Evolutionary conservation across 192 early-diverging fungal genomes (phyloP), one percentile per base, ranked within the genome.

Genomic region (Coemansia sp.): DNA sequence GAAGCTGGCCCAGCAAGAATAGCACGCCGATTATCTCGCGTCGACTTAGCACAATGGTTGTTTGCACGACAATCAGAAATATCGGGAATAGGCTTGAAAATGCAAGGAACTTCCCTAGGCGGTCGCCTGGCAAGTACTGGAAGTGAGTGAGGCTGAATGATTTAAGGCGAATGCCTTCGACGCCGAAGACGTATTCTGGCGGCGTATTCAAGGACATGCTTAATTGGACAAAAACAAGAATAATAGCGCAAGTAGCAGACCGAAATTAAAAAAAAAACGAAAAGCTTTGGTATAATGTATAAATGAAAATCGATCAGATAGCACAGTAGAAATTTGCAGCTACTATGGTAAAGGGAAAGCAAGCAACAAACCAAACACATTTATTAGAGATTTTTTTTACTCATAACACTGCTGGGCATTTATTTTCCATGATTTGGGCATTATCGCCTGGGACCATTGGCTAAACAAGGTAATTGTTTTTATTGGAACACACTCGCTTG

Each of bases 111-210:
- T 53, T 62, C 3, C 78, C 78, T 7, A 81, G 14, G 25, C 36
- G 42, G 64, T 81, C 78, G 32, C 72, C 78, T 28, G 68, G 65
- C 55, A 54, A 56, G 64, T 81, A 81, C 50, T 75, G 78, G 25
- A 81, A 74, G 22, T 81, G 69, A 7, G 78, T 81, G 28, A 81
- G 60, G 2, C 67, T 64, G 45, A 81, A 65, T 20, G 78, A 60
- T 34, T 65, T 62, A 4, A 81, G 69, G 46, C 69, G 58, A 23
- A 3, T n/a, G 25, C 55, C 48, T 19, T 25, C 52, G 10, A 19
- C 39, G 35, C 29, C 20, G 28, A 54, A 18, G 11, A 29, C 52
- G 13, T 42, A 6, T 42, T 42, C 39, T 16, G 39, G 39, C 16
- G 39, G 39, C 16, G 14, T 42, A 42, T 16, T 18, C 13, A 13